These are phyloP conservation scores for Annona squamosa DNA, from an alignment of 164 flowering plant species.

Conservation along the genomic window DNA sequence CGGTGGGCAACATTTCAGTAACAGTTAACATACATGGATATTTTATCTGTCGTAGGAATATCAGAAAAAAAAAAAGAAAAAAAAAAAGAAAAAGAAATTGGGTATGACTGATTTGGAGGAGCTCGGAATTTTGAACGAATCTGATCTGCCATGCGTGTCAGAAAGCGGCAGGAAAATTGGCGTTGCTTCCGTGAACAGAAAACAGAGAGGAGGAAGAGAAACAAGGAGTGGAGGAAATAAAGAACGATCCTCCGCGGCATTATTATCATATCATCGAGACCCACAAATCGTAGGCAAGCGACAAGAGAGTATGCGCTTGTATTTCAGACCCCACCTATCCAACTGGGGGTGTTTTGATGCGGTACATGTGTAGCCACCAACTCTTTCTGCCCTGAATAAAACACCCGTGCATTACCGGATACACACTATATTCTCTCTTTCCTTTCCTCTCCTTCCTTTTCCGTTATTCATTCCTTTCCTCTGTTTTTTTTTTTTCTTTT, in stretches of 20 bases:
- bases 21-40: neutral
- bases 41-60: neutral
- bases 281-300: neutral
- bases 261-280: conserved; percentile 1
- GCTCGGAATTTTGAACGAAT: neutral
- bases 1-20: too few relatives aligned
- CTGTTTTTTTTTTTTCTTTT: neutral
- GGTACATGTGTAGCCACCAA: conserved; percentile 2
- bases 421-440: neutral
- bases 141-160: neutral
- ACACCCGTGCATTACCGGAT: neutral
- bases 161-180: neutral
- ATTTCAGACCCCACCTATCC: neutral
- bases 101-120: neutral
- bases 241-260: neutral
- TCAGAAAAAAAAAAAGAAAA: neutral
- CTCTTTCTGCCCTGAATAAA: neutral
- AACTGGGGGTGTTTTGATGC: conserved; percentile 2
- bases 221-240: neutral
- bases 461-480: neutral
- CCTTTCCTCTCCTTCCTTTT: neutral
- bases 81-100: neutral
- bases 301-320: conserved; percentile 7
- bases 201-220: neutral
- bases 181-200: neutral